Percentiles rank a stretch among this genome's conserved stretches.
Conservation (phyloP, 2,329 filamentous ascomycete species). For the Alternaria dauci region DNA sequence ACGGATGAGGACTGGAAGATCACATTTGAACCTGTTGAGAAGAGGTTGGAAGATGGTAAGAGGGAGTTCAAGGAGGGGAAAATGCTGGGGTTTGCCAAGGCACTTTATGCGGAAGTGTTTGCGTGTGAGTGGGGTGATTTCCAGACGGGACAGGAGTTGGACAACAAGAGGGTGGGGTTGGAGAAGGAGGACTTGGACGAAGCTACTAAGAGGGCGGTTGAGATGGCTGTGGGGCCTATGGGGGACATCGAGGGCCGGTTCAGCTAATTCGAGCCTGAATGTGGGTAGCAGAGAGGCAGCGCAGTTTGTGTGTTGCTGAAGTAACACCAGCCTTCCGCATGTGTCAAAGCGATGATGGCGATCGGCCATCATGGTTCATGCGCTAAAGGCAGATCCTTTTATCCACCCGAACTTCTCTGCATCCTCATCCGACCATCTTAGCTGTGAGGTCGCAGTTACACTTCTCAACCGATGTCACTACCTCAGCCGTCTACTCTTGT, state of each 20-base stretch:
- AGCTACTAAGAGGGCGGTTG: slow-evolving; percentile 53
- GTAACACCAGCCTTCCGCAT: too few relatives aligned
- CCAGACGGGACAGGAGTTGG: slow-evolving; percentile 47
- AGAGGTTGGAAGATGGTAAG: slow-evolving; percentile 60
- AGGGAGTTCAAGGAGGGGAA: slow-evolving; percentile 43
- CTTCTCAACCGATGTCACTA: not conserved
- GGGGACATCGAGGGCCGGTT: not conserved
- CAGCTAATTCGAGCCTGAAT: not conserved
- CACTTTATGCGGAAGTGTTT: slow-evolving; percentile 54
- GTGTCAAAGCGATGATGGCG: not conserved
- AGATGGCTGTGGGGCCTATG: slow-evolving; percentile 8
- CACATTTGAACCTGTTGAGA: slow-evolving; percentile 54
- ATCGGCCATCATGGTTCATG: slow-evolving; percentile 8
- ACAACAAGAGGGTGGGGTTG: slow-evolving; percentile 66
- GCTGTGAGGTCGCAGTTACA: too few relatives aligned
- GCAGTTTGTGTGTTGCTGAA: too few relatives aligned
- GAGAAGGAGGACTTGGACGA: slow-evolving; percentile 67
- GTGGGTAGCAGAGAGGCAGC: too few relatives aligned
- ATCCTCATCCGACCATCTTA: not conserved
- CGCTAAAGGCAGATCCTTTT: not conserved
- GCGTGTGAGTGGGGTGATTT: slow-evolving; percentile 24
- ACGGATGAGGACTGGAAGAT: slow-evolving; percentile 69
- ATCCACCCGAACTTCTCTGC: not conserved
- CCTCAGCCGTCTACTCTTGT: not conserved
- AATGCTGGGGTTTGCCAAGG: slow-evolving; percentile 54